Percentiles rank a stretch among this genome's conserved stretches.
phyloP scores from a whole-genome alignment of 768 basidiomycete genomes.

The Tricholoma sp. region DNA sequence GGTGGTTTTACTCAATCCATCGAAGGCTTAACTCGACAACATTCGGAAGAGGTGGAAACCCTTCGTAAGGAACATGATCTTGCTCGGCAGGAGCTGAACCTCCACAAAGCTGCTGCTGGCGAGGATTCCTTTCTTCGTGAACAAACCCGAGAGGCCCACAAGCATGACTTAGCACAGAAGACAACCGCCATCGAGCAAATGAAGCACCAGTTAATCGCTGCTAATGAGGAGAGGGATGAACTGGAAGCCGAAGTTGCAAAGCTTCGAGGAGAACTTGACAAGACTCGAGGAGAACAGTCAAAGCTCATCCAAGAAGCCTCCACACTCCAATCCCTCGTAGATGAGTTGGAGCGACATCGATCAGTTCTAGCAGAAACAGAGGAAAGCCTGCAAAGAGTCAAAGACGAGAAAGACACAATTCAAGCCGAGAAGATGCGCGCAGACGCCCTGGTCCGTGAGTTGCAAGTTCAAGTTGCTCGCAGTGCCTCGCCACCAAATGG shows the following conservation, averaged over 20 bases:
- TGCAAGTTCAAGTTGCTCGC: constrained; percentile 68
- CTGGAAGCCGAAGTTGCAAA: constrained; percentile 42
- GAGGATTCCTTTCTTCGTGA: constrained; percentile 45
- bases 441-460: constrained; percentile 66
- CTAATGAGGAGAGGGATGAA: constrained; percentile 40
- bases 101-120: constrained; percentile 48
- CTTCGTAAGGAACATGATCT: constrained; percentile 46
- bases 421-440: constrained; percentile 68
- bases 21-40: constrained; percentile 43
- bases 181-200: constrained; percentile 37
- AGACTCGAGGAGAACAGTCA: constrained; percentile 52
- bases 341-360: constrained; percentile 75
- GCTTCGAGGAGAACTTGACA: constrained; percentile 55
- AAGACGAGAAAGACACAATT: constrained; percentile 77
- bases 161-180: constrained; percentile 48
- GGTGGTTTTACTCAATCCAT: constrained; percentile 38
- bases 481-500: constrained; percentile 52
- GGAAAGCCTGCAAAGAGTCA: constrained; percentile 69
- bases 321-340: constrained; percentile 65
- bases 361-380: constrained; percentile 73
- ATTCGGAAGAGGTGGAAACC: constrained; percentile 42
- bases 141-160: constrained; percentile 36
- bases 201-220: constrained; percentile 44
- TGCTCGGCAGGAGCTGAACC: constrained; percentile 55
- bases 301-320: constrained; percentile 67